phyloP scores from a whole-genome alignment of 129 eudicot species.

The Rutidosis leptorrhynchoides region DNA sequence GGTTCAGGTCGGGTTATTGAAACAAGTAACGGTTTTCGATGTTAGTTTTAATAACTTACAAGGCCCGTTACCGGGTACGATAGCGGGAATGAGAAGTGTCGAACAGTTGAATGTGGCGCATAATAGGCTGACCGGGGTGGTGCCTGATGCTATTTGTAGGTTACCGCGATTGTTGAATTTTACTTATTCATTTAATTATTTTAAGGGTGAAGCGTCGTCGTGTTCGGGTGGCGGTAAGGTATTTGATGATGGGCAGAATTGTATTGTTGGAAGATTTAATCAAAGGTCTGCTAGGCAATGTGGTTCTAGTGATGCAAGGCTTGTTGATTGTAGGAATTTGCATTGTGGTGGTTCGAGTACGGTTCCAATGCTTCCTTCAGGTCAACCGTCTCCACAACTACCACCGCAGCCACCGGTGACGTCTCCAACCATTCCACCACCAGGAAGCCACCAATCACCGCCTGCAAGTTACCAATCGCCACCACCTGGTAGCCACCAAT shows the following conservation, averaged over 20 bases:
- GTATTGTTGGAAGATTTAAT: conserved; percentile 42
- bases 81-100: conserved; percentile 52
- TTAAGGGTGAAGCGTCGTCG: conserved; percentile 43
- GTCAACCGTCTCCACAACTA: conserved; percentile 30
- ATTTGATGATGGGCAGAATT: conserved; percentile 57
- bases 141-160: conserved; percentile 66
- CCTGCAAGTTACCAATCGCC: not conserved
- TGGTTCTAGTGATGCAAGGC: conserved; percentile 40
- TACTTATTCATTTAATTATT: conserved; percentile 63
- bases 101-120: conserved; percentile 75
- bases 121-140: conserved; percentile 51
- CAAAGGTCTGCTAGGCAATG: conserved; percentile 56
- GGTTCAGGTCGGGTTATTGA: conserved; percentile 51
- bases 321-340: conserved; percentile 48
- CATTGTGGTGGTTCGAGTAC: conserved; percentile 37
- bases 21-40: conserved; percentile 58
- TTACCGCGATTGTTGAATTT: conserved; percentile 70
- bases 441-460: no score
- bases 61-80: conserved; percentile 55
- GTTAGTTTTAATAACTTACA: conserved; percentile 49
- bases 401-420: conserved; percentile 31
- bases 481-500: not conserved
- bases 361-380: conserved; percentile 16
- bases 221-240: conserved; percentile 39
- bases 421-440: conserved; percentile 20